A percentile compares a stretch with the other conserved stretches of the same genome.
These are phyloP conservation scores for Brettanomyces anomalus DNA, from an alignment of 805 yeast species.

Conservation along the genomic window DNA sequence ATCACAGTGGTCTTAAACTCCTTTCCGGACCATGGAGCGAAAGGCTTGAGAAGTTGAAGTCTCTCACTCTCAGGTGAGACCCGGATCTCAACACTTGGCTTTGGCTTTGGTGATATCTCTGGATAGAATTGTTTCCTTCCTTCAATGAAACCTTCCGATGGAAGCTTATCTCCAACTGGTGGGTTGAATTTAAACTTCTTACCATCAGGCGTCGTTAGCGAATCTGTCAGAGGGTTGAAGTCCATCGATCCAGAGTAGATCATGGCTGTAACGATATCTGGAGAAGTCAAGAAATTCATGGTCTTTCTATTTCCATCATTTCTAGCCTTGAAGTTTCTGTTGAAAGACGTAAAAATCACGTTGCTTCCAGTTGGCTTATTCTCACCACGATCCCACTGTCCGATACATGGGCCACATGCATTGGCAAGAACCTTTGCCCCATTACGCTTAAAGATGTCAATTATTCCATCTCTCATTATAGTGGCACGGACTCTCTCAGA, in stretches of 20 bases:
- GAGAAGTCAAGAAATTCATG: conserved; percentile 94
- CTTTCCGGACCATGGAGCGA: conserved; percentile 76
- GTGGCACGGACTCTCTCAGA: conserved; percentile 98
- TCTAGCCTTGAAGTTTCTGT: conserved; percentile 97
- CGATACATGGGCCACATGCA: conserved; percentile 99
- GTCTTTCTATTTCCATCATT: conserved; percentile 97
- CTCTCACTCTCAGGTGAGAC: conserved; percentile 86
- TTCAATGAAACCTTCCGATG: conserved; percentile 79
- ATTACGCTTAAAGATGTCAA: conserved; percentile 77
- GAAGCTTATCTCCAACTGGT: conserved; percentile 88
- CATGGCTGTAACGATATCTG: conserved; percentile 92
- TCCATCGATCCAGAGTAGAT: conserved; percentile 94
- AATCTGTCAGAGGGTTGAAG: conserved; percentile 92
- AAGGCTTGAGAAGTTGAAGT: conserved; percentile 84
- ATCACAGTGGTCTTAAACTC: conserved; percentile 72
- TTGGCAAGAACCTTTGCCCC: conserved; percentile 95
- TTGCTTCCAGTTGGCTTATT: conserved; percentile 89
- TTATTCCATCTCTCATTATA: conserved; percentile 91
- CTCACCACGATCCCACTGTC: conserved; percentile 93
- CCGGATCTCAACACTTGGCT: conserved; percentile 39
- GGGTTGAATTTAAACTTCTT: conserved; percentile 81
- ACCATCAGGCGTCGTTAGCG: conserved; percentile 81
- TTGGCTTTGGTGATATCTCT: conserved; percentile 44
- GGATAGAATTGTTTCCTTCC: conserved; percentile 62
- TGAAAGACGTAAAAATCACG: conserved; percentile 94